Percentiles rank a stretch among this genome's conserved stretches.
These are phyloP conservation scores for Rosa rugosa DNA, from an alignment of 306 rosid species.

Conservation along the genomic window DNA sequence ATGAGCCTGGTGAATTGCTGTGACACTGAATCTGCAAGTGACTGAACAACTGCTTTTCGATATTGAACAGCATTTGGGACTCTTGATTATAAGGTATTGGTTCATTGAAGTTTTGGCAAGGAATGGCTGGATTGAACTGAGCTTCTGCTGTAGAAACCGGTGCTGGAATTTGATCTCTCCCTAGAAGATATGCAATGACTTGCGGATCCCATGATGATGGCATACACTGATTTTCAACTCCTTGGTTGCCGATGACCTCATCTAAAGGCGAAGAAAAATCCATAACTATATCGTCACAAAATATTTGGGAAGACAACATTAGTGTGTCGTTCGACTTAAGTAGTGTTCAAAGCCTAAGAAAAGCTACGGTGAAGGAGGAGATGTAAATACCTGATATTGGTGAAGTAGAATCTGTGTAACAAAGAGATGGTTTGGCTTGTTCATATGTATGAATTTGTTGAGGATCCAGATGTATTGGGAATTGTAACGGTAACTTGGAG, in stretches of 20 bases:
- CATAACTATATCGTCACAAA: constrained; percentile 14
- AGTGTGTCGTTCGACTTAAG: not conserved
- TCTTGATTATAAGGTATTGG: not conserved
- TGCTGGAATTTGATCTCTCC: not conserved
- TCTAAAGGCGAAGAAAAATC: constrained; percentile 12
- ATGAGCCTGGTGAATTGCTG: not conserved
- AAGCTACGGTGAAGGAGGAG: not conserved
- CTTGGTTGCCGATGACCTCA: constrained; percentile 8
- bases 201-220: constrained; percentile 30
- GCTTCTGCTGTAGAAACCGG: not conserved
- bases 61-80: not conserved
- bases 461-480: not conserved
- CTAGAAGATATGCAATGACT: not conserved
- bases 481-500: not conserved
- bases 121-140: not conserved
- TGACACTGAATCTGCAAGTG: not conserved
- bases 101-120: not conserved
- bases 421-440: constrained; percentile 10
- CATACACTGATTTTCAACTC: constrained; percentile 12
- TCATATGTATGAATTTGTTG: constrained; percentile 16
- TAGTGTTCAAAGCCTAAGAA: not conserved
- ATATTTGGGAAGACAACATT: constrained; percentile 7
- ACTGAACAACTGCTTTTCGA: not conserved
- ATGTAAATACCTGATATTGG: constrained; percentile 28
- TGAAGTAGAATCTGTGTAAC: constrained; percentile 16